phyloP scores from a whole-genome alignment of 2,329 filamentous ascomycete species.

The Cladophialophora bantiana region DNA sequence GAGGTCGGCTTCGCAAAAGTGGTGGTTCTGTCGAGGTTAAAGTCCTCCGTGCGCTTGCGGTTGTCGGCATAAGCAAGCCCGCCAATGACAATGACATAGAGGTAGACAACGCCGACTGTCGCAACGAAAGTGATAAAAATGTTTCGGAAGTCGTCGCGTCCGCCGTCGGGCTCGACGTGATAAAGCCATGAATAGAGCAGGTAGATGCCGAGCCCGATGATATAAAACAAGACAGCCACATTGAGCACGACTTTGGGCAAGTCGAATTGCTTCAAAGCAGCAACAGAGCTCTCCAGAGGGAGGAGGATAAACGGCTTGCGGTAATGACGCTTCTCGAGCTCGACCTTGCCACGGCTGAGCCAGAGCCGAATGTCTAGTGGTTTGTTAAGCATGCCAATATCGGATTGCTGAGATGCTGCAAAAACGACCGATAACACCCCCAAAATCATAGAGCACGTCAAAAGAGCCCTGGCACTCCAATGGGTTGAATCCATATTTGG shows the following conservation, averaged over 20 bases:
- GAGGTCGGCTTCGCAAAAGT: slow-evolving; percentile 21
- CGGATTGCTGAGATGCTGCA: slow-evolving; percentile 19
- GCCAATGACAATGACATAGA: background rate
- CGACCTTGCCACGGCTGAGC: slow-evolving; percentile 26
- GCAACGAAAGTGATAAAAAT: slow-evolving; percentile 26
- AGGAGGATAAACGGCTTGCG: slow-evolving; percentile 11
- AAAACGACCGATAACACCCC: slow-evolving; percentile 25
- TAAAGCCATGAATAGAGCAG: slow-evolving; percentile 24
- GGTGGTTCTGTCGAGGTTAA: slow-evolving; percentile 11
- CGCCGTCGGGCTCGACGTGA: slow-evolving; percentile 10
- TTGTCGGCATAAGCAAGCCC: background rate
- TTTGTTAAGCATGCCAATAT: slow-evolving; percentile 24
- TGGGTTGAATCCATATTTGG: slow-evolving; percentile 26
- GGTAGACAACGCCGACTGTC: slow-evolving; percentile 10
- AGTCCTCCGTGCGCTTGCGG: slow-evolving; percentile 17
- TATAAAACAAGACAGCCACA: slow-evolving; percentile 23
- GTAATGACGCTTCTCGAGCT: slow-evolving; percentile 12
- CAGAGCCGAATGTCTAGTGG: slow-evolving; percentile 23
- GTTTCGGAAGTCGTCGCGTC: slow-evolving; percentile 18
- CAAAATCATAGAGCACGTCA: slow-evolving; percentile 23
- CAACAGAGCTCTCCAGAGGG: slow-evolving; percentile 25
- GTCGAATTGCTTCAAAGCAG: slow-evolving; percentile 15
- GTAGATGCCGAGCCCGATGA: slow-evolving; percentile 26
- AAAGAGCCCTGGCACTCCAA: slow-evolving; percentile 24
- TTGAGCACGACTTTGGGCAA: slow-evolving; percentile 21